Conservation (phyloP, 2,329 filamentous ascomycete species). For the Fusarium sarcochroum region DNA sequence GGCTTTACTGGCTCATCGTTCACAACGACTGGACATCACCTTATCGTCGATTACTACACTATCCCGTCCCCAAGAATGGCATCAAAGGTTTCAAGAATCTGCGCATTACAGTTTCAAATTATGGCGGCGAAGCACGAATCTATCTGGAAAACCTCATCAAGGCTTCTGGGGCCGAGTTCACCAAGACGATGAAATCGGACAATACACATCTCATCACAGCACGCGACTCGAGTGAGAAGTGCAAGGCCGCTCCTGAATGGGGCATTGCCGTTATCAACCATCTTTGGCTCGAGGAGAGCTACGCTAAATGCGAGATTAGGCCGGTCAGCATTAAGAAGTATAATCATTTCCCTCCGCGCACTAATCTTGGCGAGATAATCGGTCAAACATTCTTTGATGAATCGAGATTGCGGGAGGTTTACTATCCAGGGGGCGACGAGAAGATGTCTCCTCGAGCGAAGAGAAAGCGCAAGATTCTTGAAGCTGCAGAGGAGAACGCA, state of each 20-base stretch:
- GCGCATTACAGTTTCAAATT: conserved; percentile 93
- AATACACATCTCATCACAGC: conserved; percentile 97
- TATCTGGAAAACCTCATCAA: conserved; percentile 94
- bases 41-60: conserved; percentile 86
- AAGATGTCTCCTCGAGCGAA: conserved; percentile 59
- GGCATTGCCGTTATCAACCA: conserved; percentile 92
- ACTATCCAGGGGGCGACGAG: conserved; percentile 74
- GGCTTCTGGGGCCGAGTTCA: conserved; percentile 88
- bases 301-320: conserved; percentile 86
- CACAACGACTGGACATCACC: conserved; percentile 92
- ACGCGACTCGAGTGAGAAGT: conserved; percentile 91
- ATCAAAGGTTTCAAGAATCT: conserved; percentile 83
- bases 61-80: conserved; percentile 83
- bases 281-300: conserved; percentile 97
- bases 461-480: conserved; percentile 65
- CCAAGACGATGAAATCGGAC: conserved; percentile 93
- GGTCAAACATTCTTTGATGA: conserved; percentile 88
- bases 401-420: conserved; percentile 71
- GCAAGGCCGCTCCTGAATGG: conserved; percentile 92
- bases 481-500: conserved; percentile 66
- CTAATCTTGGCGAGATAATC: conserved; percentile 93
- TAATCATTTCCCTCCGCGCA: conserved; percentile 87
- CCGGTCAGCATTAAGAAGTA: conserved; percentile 81
- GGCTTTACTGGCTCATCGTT: conserved; percentile 93
- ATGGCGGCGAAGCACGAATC: conserved; percentile 91